Evolutionary conservation across 352 stramenopile genomes (phyloP).

Genomic region (Globisporangium nunn): DNA sequence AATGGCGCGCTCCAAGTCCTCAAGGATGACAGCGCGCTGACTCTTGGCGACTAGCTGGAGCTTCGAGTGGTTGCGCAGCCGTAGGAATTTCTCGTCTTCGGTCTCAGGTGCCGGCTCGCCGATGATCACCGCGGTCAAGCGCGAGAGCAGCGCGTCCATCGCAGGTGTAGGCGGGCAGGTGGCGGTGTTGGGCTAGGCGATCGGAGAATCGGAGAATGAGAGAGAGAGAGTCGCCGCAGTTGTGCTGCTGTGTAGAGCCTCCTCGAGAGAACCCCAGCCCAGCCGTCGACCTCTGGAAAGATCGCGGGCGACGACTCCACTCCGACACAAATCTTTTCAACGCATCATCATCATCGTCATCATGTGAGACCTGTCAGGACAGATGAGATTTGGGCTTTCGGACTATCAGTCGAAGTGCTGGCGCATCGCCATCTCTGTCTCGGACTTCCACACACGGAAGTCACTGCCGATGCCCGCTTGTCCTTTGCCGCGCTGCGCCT

Average conservation of each 20-base stretch:
- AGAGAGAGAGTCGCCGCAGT: too few relatives aligned
- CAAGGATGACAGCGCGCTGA: constrained; percentile 69
- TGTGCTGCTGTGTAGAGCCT: too few relatives aligned
- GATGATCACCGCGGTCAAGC: constrained; percentile 37
- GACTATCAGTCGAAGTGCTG: constrained; percentile 63
- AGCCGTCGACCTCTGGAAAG: too few relatives aligned
- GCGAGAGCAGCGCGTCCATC: constrained; percentile 57
- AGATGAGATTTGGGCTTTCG: too few relatives aligned
- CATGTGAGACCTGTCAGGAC: too few relatives aligned
- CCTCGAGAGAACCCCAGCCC: too few relatives aligned
- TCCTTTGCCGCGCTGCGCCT: constrained; percentile 56
- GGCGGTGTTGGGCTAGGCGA: not conserved
- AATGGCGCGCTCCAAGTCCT: constrained; percentile 70
- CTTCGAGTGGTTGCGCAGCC: constrained; percentile 45
- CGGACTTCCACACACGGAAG: constrained; percentile 69
- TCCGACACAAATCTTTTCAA: too few relatives aligned
- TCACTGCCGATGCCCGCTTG: constrained; percentile 75
- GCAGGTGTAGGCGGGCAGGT: not conserved
- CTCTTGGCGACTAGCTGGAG: constrained; percentile 64
- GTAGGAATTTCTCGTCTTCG: constrained; percentile 36
- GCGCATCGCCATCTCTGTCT: constrained; percentile 71
- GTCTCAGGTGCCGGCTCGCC: constrained; percentile 47
- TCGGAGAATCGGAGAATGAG: not conserved
- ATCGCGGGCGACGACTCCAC: too few relatives aligned
- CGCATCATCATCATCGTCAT: too few relatives aligned